Evolutionary conservation across 176 grass and related monocot species (phyloP).

Genomic region (Echinochloa phyllopogon): DNA sequence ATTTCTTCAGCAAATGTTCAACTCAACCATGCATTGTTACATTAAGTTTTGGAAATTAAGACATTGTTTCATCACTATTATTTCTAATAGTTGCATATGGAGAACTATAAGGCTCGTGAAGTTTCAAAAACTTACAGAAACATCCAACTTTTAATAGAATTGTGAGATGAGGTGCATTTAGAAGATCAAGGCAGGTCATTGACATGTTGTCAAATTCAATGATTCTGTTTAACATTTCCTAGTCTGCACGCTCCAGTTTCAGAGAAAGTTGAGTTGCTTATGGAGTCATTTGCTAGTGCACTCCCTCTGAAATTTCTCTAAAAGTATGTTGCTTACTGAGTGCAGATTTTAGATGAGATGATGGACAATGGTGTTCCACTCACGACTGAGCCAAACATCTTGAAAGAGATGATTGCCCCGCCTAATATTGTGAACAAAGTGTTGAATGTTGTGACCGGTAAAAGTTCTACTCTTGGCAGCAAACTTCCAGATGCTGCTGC

Average conservation of each 20-base stretch:
- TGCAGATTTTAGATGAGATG: slow-evolving; percentile 98
- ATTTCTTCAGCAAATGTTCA: slow-evolving; percentile 12
- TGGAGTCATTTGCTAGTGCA: not conserved
- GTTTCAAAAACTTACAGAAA: not conserved
- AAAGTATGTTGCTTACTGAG: slow-evolving; percentile 22
- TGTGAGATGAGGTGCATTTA: slow-evolving; percentile 4
- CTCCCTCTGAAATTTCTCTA: slow-evolving; percentile 17
- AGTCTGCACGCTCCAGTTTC: slow-evolving; percentile 13
- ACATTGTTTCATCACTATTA: slow-evolving; percentile 1
- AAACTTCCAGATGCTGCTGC: slow-evolving; percentile 83
- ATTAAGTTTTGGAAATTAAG: slow-evolving; percentile 10
- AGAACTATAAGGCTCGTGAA: slow-evolving; percentile 17
- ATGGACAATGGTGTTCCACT: slow-evolving; percentile 96
- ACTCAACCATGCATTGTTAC: not conserved
- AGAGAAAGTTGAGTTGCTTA: slow-evolving; percentile 22
- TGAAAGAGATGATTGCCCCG: slow-evolving; percentile 79
- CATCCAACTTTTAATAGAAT: not conserved
- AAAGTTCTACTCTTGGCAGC: slow-evolving; percentile 60
- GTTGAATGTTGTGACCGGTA: slow-evolving; percentile 81
- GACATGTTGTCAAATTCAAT: not conserved
- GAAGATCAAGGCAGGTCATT: not conserved
- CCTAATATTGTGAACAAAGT: slow-evolving; percentile 89
- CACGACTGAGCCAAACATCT: slow-evolving; percentile 92
- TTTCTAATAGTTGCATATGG: slow-evolving; percentile 6
- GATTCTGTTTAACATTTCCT: slow-evolving; percentile 20